Evolutionary conservation across 2,329 filamentous ascomycete genomes (phyloP).

Genomic region (Phaeoacremonium minimum): DNA sequence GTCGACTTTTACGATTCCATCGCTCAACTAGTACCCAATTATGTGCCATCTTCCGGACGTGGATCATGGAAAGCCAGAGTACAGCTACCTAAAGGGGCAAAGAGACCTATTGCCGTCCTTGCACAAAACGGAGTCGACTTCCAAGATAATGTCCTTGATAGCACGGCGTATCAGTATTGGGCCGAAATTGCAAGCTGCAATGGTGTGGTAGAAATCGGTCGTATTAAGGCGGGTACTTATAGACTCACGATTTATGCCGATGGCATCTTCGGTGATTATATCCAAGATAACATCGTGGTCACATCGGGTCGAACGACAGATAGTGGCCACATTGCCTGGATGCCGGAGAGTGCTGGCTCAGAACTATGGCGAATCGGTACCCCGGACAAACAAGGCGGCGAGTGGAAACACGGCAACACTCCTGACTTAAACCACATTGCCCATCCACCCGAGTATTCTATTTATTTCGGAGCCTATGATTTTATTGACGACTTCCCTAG

Average conservation of each 20-base stretch:
- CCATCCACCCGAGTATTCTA: slow-evolving; percentile 51
- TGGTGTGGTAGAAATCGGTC: slow-evolving; percentile 46
- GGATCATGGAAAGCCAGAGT: slow-evolving; percentile 46
- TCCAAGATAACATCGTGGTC: slow-evolving; percentile 44
- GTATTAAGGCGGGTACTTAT: slow-evolving; percentile 54
- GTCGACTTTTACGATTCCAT: slow-evolving; percentile 60
- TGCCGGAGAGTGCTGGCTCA: slow-evolving; percentile 48
- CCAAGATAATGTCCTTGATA: slow-evolving; percentile 54
- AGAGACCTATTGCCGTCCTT: slow-evolving; percentile 51
- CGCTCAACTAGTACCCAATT: slow-evolving; percentile 53
- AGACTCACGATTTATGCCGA: slow-evolving; percentile 60
- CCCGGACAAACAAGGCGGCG: slow-evolving; percentile 57
- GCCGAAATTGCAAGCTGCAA: slow-evolving; percentile 35
- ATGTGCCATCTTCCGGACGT: slow-evolving; percentile 46
- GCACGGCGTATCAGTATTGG: slow-evolving; percentile 61
- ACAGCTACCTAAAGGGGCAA: slow-evolving; percentile 45
- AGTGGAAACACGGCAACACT: slow-evolving; percentile 54
- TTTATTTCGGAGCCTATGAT: slow-evolving; percentile 59
- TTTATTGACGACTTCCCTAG: slow-evolving; percentile 55
- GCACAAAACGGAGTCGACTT: slow-evolving; percentile 46
- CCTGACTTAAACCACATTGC: slow-evolving; percentile 41
- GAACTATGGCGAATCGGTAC: slow-evolving; percentile 61
- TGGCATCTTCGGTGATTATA: slow-evolving; percentile 56
- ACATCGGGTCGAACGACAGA: slow-evolving; percentile 25
- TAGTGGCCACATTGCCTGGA: slow-evolving; percentile 28